Percentiles rank a stretch among this genome's conserved stretches.
Conservation (phyloP, 495 filamentous ascomycete genomes). For the Penicillium egyptiacum region DNA sequence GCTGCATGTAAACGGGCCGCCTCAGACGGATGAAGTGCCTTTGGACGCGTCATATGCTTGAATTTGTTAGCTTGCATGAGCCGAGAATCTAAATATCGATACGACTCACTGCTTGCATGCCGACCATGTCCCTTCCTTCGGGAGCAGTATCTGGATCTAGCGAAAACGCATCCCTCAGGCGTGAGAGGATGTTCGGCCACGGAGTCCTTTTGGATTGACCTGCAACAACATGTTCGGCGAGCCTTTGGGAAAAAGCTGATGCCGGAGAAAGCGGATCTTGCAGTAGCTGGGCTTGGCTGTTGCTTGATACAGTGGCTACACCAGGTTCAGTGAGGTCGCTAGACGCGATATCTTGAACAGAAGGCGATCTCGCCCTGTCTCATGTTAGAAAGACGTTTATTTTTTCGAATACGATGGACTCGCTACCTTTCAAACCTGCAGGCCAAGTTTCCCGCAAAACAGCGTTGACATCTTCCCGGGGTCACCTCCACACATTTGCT, state of each 20-base stretch:
- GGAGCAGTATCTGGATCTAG: slow-evolving; percentile 12
- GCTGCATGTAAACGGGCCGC: slow-evolving; percentile 8
- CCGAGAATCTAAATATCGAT: neutral
- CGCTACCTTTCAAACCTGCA: slow-evolving; percentile 20
- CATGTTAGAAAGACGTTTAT: neutral
- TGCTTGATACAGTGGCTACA: neutral
- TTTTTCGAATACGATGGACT: neutral
- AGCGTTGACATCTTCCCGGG: slow-evolving; percentile 20
- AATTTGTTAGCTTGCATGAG: neutral
- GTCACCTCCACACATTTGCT: slow-evolving; percentile 23
- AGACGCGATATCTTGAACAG: neutral
- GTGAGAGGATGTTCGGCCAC: slow-evolving; percentile 22
- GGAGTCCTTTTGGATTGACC: slow-evolving; percentile 15
- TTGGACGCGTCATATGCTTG: slow-evolving; percentile 17
- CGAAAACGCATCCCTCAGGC: slow-evolving; percentile 25
- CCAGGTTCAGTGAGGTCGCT: neutral
- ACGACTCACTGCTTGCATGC: slow-evolving; percentile 21
- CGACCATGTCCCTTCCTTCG: slow-evolving; percentile 18
- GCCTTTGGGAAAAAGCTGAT: slow-evolving; percentile 16
- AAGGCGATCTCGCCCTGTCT: slow-evolving; percentile 9
- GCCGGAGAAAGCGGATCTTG: slow-evolving; percentile 12
- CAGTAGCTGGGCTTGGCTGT: neutral
- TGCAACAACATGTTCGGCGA: slow-evolving; percentile 20
- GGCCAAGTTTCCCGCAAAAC: slow-evolving; percentile 10
- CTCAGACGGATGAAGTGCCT: slow-evolving; percentile 16